A percentile compares a stretch with the other conserved stretches of the same genome.
Evolutionary conservation across 495 filamentous ascomycete genomes (phyloP).

Genomic region (Tuber microsphaerosporum): DNA sequence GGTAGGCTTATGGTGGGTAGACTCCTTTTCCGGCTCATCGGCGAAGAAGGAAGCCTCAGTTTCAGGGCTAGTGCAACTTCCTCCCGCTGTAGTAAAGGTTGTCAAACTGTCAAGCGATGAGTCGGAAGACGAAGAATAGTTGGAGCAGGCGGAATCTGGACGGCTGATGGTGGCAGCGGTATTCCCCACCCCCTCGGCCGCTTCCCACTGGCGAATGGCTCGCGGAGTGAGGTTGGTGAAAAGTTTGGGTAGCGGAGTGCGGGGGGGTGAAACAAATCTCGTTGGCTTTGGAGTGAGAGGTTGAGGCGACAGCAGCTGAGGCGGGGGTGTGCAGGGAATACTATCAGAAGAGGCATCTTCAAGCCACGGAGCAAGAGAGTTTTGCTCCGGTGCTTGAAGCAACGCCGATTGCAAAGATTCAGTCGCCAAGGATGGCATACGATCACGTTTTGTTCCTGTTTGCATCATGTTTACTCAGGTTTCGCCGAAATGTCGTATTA

Average conservation of each 20-base stretch:
- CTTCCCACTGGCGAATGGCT: slow-evolving; percentile 38
- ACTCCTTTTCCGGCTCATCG: not conserved
- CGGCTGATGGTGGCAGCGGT: slow-evolving; percentile 47
- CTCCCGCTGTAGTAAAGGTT: slow-evolving; percentile 59
- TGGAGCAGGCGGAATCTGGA: slow-evolving; percentile 56
- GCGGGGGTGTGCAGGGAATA: slow-evolving; percentile 23
- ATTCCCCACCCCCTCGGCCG: slow-evolving; percentile 35
- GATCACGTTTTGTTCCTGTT: not conserved
- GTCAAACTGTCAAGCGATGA: slow-evolving; percentile 60
- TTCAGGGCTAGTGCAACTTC: slow-evolving; percentile 63
- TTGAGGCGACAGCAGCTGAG: slow-evolving; percentile 39
- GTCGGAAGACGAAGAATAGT: slow-evolving; percentile 61
- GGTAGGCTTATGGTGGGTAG: not conserved
- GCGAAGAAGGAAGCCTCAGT: slow-evolving; percentile 18
- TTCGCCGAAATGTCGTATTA: not conserved
- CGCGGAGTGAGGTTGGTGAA: slow-evolving; percentile 44
- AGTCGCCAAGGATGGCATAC: not conserved
- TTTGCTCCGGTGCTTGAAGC: not conserved
- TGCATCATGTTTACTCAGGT: not conserved
- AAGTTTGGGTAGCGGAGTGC: slow-evolving; percentile 58
- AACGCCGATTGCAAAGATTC: not conserved
- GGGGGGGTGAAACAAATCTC: slow-evolving; percentile 52
- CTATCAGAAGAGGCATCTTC: slow-evolving; percentile 13
- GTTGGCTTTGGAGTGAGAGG: slow-evolving; percentile 37
- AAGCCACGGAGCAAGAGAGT: not conserved